Evolutionary conservation across 106 monocot genomes (phyloP).

Genomic region (Platanthera zijinensis): DNA sequence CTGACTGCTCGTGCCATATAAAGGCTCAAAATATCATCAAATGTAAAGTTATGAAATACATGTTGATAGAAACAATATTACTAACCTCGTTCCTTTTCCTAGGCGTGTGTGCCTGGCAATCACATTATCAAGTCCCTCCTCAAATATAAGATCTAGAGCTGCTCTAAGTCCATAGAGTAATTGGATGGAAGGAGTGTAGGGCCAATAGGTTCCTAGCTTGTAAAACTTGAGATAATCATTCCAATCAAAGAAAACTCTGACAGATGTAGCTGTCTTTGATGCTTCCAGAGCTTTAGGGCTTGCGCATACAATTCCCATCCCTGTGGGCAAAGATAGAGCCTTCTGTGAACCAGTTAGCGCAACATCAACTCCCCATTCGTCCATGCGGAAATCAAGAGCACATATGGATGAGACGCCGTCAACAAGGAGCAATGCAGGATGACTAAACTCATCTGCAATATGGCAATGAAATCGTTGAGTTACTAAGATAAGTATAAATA

Average conservation of each 20-base stretch:
- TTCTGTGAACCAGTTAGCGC: conserved; percentile 89
- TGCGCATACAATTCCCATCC: conserved; percentile 78
- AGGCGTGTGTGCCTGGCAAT: conserved; percentile 68
- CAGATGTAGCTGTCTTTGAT: conserved; percentile 71
- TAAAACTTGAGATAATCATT: conserved; percentile 87
- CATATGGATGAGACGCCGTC: conserved; percentile 92
- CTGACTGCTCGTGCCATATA: background rate
- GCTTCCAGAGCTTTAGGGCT: conserved; percentile 91
- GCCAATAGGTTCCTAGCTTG: conserved; percentile 80
- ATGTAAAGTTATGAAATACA: background rate
- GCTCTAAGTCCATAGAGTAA: conserved; percentile 81
- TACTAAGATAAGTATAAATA: background rate
- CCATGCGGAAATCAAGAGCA: conserved; percentile 89
- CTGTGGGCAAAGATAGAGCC: conserved; percentile 85
- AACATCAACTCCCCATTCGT: conserved; percentile 93
- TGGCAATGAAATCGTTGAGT: background rate
- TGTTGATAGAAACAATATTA: background rate
- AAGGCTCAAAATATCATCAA: background rate
- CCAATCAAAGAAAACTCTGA: conserved; percentile 89
- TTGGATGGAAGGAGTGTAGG: conserved; percentile 88
- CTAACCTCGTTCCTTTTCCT: conserved; percentile 81
- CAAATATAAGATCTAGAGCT: conserved; percentile 75
- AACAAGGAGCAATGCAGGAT: conserved; percentile 74
- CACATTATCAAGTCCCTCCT: conserved; percentile 88
- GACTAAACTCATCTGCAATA: conserved; percentile 53